Percentiles rank a stretch among this genome's conserved stretches.
Conservation (phyloP, 1,139 yeast species). For the Yamadazyma mexicana region DNA sequence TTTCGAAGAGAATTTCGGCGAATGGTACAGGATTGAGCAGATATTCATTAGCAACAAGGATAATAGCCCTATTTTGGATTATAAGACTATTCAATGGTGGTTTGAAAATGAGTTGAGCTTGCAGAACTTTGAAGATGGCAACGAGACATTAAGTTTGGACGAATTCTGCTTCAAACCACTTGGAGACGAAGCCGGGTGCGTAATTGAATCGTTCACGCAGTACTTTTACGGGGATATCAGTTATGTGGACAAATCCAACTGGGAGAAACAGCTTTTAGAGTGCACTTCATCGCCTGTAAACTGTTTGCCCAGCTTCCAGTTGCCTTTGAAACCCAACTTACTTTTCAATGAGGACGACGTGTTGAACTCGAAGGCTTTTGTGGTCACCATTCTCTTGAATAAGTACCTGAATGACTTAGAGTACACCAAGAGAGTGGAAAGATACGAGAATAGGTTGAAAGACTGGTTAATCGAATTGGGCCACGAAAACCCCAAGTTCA, state of each 20-base stretch:
- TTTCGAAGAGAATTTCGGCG: conserved; percentile 84
- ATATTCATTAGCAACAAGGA: conserved; percentile 71
- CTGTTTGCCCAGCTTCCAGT: conserved; percentile 88
- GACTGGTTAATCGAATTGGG: conserved; percentile 51
- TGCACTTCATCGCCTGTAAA: conserved; percentile 85
- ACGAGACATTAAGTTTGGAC: conserved; percentile 39
- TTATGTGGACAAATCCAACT: conserved; percentile 48
- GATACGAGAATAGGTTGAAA: conserved; percentile 70
- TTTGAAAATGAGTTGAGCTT: conserved; percentile 68
- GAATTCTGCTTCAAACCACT: conserved; percentile 82
- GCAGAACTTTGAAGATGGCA: conserved; percentile 22
- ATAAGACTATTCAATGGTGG: conserved; percentile 85
- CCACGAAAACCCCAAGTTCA: conserved; percentile 50
- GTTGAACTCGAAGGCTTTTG: conserved; percentile 65
- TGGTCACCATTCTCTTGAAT: conserved; percentile 67
- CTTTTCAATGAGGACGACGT: conserved; percentile 58
- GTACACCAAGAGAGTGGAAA: conserved; percentile 43
- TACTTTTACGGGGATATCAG: conserved; percentile 70
- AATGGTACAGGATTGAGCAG: conserved; percentile 89
- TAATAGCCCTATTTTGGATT: conserved; percentile 54
- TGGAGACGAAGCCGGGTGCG: conserved; percentile 64
- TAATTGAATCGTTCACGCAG: conserved; percentile 87
- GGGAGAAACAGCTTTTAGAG: conserved; percentile 52
- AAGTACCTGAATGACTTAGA: conserved; percentile 29
- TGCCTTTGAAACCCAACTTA: conserved; percentile 73